These are phyloP conservation scores for Triadica sebifera DNA, from an alignment of 345 rosid species.

Conservation along the genomic window DNA sequence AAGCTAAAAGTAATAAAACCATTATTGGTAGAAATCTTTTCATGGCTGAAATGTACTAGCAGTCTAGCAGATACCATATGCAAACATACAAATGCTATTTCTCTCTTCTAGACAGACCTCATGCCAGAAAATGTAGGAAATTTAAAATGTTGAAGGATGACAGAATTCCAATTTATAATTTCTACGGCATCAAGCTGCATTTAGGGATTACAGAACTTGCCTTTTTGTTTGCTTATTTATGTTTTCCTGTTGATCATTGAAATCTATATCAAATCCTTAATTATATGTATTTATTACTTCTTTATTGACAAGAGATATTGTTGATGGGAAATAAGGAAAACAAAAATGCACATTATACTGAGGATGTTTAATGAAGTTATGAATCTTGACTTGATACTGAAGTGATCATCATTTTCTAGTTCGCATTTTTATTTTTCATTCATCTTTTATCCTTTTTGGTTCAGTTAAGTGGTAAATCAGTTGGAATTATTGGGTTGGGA, in stretches of 20 bases:
- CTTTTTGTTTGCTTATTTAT: background rate
- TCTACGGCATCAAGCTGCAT: background rate
- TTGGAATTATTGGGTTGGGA: constrained; percentile 62
- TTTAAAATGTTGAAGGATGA: background rate
- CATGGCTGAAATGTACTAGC: too few species aligned
- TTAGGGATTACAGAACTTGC: background rate
- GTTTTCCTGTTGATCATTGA: background rate
- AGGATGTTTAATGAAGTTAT: background rate
- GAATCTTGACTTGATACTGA: background rate
- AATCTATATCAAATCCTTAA: background rate
- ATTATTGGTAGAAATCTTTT: background rate
- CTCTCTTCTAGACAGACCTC: too few species aligned
- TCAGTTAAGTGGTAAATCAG: constrained; percentile 59
- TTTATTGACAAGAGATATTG: background rate
- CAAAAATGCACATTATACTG: too few species aligned
- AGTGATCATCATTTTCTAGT: background rate
- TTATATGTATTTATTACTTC: background rate
- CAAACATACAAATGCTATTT: background rate
- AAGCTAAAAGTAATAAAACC: too few species aligned
- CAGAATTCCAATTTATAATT: background rate
- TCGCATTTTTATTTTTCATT: background rate
- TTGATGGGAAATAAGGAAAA: background rate
- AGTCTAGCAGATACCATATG: background rate
- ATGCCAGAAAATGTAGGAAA: too few species aligned
- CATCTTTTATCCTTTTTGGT: constrained; percentile 4